Conservation (phyloP, 2,329 filamentous ascomycete genomes). For the Fusarium guadeloupense region DNA sequence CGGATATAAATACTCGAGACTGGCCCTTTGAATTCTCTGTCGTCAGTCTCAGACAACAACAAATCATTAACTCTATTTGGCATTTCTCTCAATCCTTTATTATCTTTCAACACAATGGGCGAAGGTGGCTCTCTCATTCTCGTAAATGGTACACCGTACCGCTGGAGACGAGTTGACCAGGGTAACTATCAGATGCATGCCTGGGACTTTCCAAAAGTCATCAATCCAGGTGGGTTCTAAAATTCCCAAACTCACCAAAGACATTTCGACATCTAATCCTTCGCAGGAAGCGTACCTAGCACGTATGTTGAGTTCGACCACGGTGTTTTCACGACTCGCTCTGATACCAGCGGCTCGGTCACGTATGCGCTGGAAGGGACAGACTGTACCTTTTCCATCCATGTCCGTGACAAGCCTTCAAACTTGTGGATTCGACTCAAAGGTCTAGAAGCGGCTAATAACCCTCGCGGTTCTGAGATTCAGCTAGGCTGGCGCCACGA, state of each 20-base stretch:
- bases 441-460: neutral
- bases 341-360: constrained; percentile 3
- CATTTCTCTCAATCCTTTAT: too few relatives aligned
- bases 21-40: too few relatives aligned
- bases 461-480: constrained; percentile 1
- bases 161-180: constrained; percentile 6
- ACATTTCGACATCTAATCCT: neutral
- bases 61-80: too few relatives aligned
- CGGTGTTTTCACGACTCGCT: neutral
- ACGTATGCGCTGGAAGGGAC: constrained; percentile 4
- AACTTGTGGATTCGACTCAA: constrained; percentile 11
- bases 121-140: constrained; percentile 6
- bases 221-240: constrained; percentile 5
- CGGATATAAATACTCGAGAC: too few relatives aligned
- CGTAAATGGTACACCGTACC: constrained; percentile 15
- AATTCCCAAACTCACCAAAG: neutral
- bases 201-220: constrained; percentile 2
- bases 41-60: too few relatives aligned
- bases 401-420: constrained; percentile 10
- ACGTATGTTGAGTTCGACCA: constrained; percentile 5
- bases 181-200: constrained; percentile 15
- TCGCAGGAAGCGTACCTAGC: neutral
- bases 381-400: constrained; percentile 1
- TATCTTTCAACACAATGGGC: constrained; percentile 1
- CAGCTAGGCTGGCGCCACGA: constrained; percentile 12